These are phyloP conservation scores for Geotrichum klebahnii DNA, from an alignment of 1,139 yeast genomes.

Conservation along the genomic window DNA sequence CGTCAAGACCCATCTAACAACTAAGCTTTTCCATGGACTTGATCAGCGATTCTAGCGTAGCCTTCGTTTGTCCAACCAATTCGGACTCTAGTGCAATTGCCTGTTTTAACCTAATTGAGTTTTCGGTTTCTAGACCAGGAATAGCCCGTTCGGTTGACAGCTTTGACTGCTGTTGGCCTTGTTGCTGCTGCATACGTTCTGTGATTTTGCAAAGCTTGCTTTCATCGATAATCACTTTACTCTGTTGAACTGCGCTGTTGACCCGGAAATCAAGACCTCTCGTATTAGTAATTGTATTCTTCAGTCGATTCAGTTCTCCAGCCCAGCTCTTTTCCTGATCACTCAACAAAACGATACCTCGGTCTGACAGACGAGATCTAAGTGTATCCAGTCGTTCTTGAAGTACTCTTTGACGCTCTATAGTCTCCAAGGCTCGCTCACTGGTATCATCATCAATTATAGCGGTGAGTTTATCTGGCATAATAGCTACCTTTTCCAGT, in stretches of 20 bases:
- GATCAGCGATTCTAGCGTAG: conserved; percentile 3
- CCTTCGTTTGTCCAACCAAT: conserved; percentile 4
- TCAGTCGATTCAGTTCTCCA: conserved; percentile 41
- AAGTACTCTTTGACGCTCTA: conserved; percentile 37
- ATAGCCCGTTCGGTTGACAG: not conserved
- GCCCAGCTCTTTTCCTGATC: conserved; percentile 47
- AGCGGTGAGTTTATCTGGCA: conserved; percentile 22
- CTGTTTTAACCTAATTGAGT: conserved; percentile 1
- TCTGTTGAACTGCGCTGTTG: conserved; percentile 24
- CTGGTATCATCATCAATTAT: conserved; percentile 27
- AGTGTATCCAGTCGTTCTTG: conserved; percentile 38
- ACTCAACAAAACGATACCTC: conserved; percentile 38
- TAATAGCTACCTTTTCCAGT: conserved; percentile 29
- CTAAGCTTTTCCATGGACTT: conserved; percentile 10
- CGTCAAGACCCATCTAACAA: not conserved
- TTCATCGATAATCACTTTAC: conserved; percentile 1
- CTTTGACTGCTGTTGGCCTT: too few species aligned
- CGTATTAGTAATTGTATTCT: conserved; percentile 23
- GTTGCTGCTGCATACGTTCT: not conserved
- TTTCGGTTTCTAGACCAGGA: conserved; percentile 5
- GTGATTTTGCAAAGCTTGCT: not conserved
- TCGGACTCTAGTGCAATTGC: conserved; percentile 4
- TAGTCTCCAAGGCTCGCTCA: conserved; percentile 18
- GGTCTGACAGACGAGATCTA: conserved; percentile 32
- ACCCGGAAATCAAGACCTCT: conserved; percentile 29